Conservation (phyloP, 2,329 filamentous ascomycete species). For the Blastomyces emzantsi region DNA sequence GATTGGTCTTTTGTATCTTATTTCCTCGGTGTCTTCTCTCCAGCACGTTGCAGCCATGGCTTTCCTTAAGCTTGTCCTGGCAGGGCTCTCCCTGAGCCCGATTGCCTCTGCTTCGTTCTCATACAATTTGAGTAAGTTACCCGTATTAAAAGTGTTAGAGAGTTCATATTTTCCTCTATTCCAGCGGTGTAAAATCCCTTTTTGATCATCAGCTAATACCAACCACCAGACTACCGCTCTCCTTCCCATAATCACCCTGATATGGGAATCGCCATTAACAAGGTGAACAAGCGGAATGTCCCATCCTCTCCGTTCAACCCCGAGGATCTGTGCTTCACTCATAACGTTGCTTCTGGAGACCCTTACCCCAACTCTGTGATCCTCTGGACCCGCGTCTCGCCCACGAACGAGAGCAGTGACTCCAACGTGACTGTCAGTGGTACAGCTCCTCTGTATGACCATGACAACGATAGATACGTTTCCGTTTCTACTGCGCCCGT, state of each 20-base stretch:
- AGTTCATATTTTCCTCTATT: background rate
- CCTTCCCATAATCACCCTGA: constrained; percentile 56
- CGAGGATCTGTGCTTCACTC: constrained; percentile 52
- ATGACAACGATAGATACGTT: constrained; percentile 17
- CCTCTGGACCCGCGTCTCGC: constrained; percentile 36
- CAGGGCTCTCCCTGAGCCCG: constrained; percentile 2
- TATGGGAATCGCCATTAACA: constrained; percentile 56
- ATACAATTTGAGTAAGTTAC: constrained; percentile 6
- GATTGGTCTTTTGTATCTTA: background rate
- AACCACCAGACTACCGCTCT: constrained; percentile 47
- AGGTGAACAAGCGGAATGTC: constrained; percentile 49
- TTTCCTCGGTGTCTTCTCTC: background rate
- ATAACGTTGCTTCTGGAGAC: constrained; percentile 48
- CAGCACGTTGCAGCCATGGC: background rate
- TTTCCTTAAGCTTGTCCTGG: constrained; percentile 3
- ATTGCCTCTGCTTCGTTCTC: constrained; percentile 5
- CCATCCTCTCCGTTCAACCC: constrained; percentile 38
- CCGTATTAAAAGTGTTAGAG: background rate
- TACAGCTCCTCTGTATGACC: constrained; percentile 45
- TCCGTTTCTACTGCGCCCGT: constrained; percentile 51
- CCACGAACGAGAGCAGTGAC: constrained; percentile 37
- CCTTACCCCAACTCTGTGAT: constrained; percentile 38
- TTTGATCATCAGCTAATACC: background rate
- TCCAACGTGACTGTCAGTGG: constrained; percentile 50
- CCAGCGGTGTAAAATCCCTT: background rate